These are phyloP conservation scores for Tilletia indica DNA, from an alignment of 1,284 basidiomycete genomes.

Conservation along the genomic window DNA sequence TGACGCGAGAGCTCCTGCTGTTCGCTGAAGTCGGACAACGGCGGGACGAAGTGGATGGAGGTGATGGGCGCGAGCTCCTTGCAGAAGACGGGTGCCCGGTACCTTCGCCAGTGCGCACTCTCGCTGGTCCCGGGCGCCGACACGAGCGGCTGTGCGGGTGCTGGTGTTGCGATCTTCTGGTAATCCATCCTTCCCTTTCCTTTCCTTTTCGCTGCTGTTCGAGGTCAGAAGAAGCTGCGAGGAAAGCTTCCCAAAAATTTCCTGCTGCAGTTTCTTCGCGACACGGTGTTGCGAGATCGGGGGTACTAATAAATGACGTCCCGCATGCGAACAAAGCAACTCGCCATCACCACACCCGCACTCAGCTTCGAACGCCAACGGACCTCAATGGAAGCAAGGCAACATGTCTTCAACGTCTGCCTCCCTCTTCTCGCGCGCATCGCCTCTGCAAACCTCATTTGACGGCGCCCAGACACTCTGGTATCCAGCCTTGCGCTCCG, in stretches of 20 bases:
- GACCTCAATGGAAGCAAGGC: background rate
- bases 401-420: slow-evolving; percentile 4
- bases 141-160: slow-evolving; percentile 13
- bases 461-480: slow-evolving; percentile 34
- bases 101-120: slow-evolving; percentile 52
- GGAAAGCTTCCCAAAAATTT: slow-evolving; percentile 11
- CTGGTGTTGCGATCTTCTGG: slow-evolving; percentile 14
- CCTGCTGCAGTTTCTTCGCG: background rate
- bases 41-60: slow-evolving; percentile 51
- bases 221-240: background rate
- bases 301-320: background rate
- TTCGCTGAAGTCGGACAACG: slow-evolving; percentile 32
- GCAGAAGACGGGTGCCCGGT: slow-evolving; percentile 49
- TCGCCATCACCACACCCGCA: background rate
- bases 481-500: slow-evolving; percentile 27
- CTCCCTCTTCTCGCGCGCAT: background rate
- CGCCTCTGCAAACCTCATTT: slow-evolving; percentile 31
- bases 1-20: background rate
- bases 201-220: background rate
- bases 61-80: slow-evolving; percentile 53
- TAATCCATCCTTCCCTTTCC: background rate
- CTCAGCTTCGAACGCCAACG: slow-evolving; percentile 8
- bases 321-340: background rate
- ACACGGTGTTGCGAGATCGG: slow-evolving; percentile 14
- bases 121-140: slow-evolving; percentile 25